Percentiles rank a stretch among this genome's conserved stretches.
These are phyloP conservation scores for Mycena rebaudengoi DNA, from an alignment of 768 basidiomycete species.

Conservation along the genomic window DNA sequence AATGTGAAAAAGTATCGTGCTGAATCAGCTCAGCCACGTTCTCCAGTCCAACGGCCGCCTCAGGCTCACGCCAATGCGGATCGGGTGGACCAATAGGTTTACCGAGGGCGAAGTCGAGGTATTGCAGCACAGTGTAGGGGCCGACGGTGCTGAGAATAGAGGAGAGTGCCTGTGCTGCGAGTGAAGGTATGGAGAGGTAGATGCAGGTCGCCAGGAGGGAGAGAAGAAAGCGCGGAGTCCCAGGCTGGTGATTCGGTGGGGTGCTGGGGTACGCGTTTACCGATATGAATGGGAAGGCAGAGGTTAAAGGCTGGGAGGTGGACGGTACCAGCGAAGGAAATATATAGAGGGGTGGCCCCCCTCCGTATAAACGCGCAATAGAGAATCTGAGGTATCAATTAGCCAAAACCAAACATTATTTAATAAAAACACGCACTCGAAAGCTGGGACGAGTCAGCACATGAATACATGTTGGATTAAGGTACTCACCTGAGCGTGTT, in stretches of 20 bases:
- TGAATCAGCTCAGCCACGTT: slow-evolving; percentile 61
- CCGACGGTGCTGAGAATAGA: slow-evolving; percentile 78
- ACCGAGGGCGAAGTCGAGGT: slow-evolving; percentile 86
- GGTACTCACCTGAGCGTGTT: slow-evolving; percentile 77
- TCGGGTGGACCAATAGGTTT: slow-evolving; percentile 58
- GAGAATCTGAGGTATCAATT: slow-evolving; percentile 64
- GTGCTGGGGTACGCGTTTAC: slow-evolving; percentile 35
- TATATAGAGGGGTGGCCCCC: slow-evolving; percentile 79
- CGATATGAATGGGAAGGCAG: slow-evolving; percentile 57
- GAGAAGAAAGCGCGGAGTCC: slow-evolving; percentile 81
- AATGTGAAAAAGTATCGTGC: slow-evolving; percentile 37
- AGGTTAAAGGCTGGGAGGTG: slow-evolving; percentile 72
- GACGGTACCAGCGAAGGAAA: slow-evolving; percentile 73
- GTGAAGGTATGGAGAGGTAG: slow-evolving; percentile 82
- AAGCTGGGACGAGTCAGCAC: slow-evolving; percentile 53
- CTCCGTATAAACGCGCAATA: slow-evolving; percentile 87
- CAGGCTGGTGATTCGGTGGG: slow-evolving; percentile 72
- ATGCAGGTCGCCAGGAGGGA: slow-evolving; percentile 88
- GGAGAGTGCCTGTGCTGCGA: slow-evolving; percentile 79
- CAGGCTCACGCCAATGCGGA: slow-evolving; percentile 50
- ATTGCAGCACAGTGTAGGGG: slow-evolving; percentile 77
- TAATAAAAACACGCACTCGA: slow-evolving; percentile 83
- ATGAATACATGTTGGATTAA: slow-evolving; percentile 19
- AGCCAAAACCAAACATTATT: not conserved
- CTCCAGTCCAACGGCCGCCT: slow-evolving; percentile 78